Base-by-base conservation (phyloP, 352 stramenopile species). In the Phytophthora pisi region DNA sequence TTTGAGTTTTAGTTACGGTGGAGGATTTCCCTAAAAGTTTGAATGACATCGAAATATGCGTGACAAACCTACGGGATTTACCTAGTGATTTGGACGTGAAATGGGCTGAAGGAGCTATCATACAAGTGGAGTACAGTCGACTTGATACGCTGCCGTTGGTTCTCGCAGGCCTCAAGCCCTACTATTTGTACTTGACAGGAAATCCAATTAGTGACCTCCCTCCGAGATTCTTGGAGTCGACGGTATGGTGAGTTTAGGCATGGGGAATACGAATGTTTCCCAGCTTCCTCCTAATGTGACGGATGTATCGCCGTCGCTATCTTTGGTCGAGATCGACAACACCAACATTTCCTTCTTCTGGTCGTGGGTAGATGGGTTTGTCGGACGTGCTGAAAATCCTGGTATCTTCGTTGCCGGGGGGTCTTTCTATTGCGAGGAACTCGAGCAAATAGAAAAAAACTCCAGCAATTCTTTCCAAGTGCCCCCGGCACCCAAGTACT, bases 191-290 rank as follows among this genome's bases (percentile, higher is more conserved):
- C 8, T 46, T 78, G 18, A 61, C 53, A 8, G 46, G 59, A 4
- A 73, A 66, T 36, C 67, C 57, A 11, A 63, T 75, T 16, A 50
- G 20, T 0, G 18, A 50, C 0, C 46, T 78, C 3, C 67, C 71
- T 6, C 13, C 4, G 24, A 43, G 13, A 36, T 76, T 10, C 66
- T 74, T 5, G 30, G 50, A 4, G 20, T 50, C 15, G 13, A 51
- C 3, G 30, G 42, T 8, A 30, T 51, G 46, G 10, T 20, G 4
- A 10, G 4, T 9, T 18, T 51, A 9, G 46, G 46, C 4, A 7
- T 51, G 4, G 13, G 46, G 2, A 8, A 30, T 15, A 51, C 10
- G 23, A 31, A 18, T 8, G 34, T 51, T 34, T 11, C 9, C 4
- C 16, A 51, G 46, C 46, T 51, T 11, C 46, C 46, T 28, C 18